phyloP scores from a whole-genome alignment of 768 basidiomycete genomes.

The Dentipellis sp. region DNA sequence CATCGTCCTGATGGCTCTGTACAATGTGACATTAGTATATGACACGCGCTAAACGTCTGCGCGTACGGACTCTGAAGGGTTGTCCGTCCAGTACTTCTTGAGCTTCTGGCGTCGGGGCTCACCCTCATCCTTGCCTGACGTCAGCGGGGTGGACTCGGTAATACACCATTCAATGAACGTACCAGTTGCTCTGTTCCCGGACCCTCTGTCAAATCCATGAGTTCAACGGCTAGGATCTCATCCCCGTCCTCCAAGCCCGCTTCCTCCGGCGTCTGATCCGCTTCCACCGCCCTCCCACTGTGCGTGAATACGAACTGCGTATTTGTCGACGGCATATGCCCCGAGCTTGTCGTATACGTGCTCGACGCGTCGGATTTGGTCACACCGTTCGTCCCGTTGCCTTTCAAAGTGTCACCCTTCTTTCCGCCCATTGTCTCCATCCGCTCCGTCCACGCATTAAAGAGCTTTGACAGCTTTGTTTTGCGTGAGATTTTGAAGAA shows the following conservation, averaged over 20 bases:
- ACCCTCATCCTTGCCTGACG: slow-evolving; percentile 44
- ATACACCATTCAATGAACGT: slow-evolving; percentile 1
- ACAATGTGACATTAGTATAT: neutral
- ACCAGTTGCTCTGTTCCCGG: slow-evolving; percentile 56
- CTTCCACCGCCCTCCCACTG: slow-evolving; percentile 68
- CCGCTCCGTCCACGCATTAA: slow-evolving; percentile 82
- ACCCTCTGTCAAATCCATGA: slow-evolving; percentile 82
- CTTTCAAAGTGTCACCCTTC: slow-evolving; percentile 34
- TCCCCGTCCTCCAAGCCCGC: slow-evolving; percentile 83
- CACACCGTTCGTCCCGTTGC: slow-evolving; percentile 12
- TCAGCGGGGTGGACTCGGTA: too few relatives aligned
- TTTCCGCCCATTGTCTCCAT: slow-evolving; percentile 45
- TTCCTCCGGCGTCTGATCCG: slow-evolving; percentile 80
- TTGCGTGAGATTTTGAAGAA: slow-evolving; percentile 93
- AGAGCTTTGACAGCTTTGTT: slow-evolving; percentile 74
- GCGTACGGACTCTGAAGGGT: slow-evolving; percentile 57
- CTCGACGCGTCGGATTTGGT: slow-evolving; percentile 13
- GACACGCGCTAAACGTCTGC: neutral
- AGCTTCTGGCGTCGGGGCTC: slow-evolving; percentile 43
- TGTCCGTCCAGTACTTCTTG: slow-evolving; percentile 74
- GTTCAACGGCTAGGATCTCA: slow-evolving; percentile 81
- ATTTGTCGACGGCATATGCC: slow-evolving; percentile 21
- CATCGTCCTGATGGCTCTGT: slow-evolving; percentile 62
- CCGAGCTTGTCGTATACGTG: slow-evolving; percentile 27
- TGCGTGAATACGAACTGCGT: slow-evolving; percentile 85